These are phyloP conservation scores for Cryptomeria japonica DNA, from an alignment of 75 land plant genomes.

Conservation along the genomic window DNA sequence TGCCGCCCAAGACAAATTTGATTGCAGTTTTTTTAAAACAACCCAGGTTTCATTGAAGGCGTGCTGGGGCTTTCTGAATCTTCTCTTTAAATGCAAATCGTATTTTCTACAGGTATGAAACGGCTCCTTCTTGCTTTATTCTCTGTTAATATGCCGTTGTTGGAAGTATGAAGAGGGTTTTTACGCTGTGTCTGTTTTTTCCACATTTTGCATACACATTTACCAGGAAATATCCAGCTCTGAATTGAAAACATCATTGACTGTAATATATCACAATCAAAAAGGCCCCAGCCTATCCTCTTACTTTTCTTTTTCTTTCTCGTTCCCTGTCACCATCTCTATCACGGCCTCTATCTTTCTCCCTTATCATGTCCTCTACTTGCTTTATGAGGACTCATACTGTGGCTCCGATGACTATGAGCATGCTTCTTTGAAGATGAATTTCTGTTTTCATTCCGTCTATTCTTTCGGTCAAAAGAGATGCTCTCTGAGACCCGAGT, in stretches of 20 bases:
- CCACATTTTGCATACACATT: too few relatives aligned
- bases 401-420: constrained; percentile 60
- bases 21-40: too few relatives aligned
- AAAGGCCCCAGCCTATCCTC: neutral
- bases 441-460: constrained; percentile 55
- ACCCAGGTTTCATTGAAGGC: too few relatives aligned
- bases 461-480: constrained; percentile 51
- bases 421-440: constrained; percentile 66
- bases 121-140: too few relatives aligned
- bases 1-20: too few relatives aligned
- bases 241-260: neutral
- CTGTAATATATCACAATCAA: neutral
- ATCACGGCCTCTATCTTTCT: constrained; percentile 25
- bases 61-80: too few relatives aligned
- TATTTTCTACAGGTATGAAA: too few relatives aligned
- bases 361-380: constrained; percentile 49
- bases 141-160: too few relatives aligned
- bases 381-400: constrained; percentile 65
- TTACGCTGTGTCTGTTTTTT: too few relatives aligned
- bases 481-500: constrained; percentile 37
- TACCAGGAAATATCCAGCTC: neutral
- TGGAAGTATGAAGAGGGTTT: too few relatives aligned
- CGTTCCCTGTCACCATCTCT: constrained; percentile 39
- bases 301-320: constrained; percentile 26
- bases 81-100: too few relatives aligned